Percentiles rank a stretch among this genome's conserved stretches.
Evolutionary conservation across 768 basidiomycete genomes (phyloP).

Genomic region (Lactifluus echinatus): DNA sequence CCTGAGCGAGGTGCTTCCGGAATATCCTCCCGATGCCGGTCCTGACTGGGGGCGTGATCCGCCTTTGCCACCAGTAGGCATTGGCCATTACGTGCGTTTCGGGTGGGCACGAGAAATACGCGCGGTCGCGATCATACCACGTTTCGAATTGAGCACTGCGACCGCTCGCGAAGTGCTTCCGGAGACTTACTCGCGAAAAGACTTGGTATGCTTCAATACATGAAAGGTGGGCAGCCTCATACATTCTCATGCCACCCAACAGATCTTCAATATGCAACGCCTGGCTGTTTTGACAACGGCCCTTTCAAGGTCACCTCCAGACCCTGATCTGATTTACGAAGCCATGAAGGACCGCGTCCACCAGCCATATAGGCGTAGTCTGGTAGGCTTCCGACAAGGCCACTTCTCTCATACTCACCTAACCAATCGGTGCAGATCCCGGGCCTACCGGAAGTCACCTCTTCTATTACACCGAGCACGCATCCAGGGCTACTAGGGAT

Average conservation of each 20-base stretch:
- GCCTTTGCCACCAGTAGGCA: conserved; percentile 79
- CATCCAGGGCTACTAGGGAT: conserved; percentile 96
- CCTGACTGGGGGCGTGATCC: conserved; percentile 87
- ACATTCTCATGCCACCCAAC: conserved; percentile 5
- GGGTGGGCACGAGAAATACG: conserved; percentile 78
- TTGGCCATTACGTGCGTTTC: conserved; percentile 91
- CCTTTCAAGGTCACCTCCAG: conserved; percentile 80
- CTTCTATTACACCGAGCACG: conserved; percentile 73
- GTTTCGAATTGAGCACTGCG: conserved; percentile 94
- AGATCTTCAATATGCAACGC: conserved; percentile 98
- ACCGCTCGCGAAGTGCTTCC: conserved; percentile 90
- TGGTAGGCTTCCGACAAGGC: conserved; percentile 44
- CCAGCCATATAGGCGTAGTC: conserved; percentile 85
- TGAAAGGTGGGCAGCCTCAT: not conserved
- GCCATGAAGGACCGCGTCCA: conserved; percentile 99
- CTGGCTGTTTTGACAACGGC: conserved; percentile 95
- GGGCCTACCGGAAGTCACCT: conserved; percentile 88
- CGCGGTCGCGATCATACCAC: conserved; percentile 89
- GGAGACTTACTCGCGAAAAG: conserved; percentile 72
- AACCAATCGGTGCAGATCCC: conserved; percentile 58
- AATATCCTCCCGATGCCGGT: conserved; percentile 89
- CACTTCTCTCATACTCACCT: not conserved
- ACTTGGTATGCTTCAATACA: conserved; percentile 49
- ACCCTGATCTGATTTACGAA: conserved; percentile 95
- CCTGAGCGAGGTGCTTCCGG: conserved; percentile 90